Percentiles rank a stretch among this genome's conserved stretches.
Conservation (phyloP, 345 rosid genomes). For the Gynandropsis gynandra region DNA sequence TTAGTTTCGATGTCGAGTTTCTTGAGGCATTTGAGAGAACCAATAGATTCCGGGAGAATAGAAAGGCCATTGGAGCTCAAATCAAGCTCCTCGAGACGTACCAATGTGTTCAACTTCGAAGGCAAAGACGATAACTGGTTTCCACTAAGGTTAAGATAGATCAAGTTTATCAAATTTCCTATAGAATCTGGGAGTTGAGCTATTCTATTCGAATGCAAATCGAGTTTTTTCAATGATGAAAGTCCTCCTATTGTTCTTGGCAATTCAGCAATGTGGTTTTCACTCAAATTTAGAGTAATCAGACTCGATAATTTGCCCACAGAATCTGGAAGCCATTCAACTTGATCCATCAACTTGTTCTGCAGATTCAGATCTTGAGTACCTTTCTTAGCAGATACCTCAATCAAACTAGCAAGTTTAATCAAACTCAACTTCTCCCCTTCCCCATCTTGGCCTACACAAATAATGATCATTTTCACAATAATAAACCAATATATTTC, state of each 20-base stretch:
- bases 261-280: constrained; percentile 63
- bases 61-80: constrained; percentile 61
- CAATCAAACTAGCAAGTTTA: constrained; percentile 85
- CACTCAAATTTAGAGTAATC: constrained; percentile 62
- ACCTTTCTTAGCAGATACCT: constrained; percentile 77
- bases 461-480: constrained; percentile 10
- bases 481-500: constrained; percentile 5
- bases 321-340: constrained; percentile 96
- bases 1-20: constrained; percentile 74
- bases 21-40: constrained; percentile 64
- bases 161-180: constrained; percentile 68
- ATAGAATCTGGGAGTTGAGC: constrained; percentile 63
- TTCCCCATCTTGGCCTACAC: constrained; percentile 69
- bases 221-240: constrained; percentile 62
- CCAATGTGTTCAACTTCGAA: constrained; percentile 50
- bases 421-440: constrained; percentile 87
- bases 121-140: constrained; percentile 84
- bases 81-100: constrained; percentile 74
- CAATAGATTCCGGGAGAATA: constrained; percentile 61
- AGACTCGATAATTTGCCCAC: constrained; percentile 69
- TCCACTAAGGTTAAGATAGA: constrained; percentile 56
- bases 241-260: constrained; percentile 77
- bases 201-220: constrained; percentile 74
- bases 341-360: constrained; percentile 68
- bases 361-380: constrained; percentile 66